These are phyloP conservation scores for Zygosaccharomyces bisporus DNA, from an alignment of 805 yeast species.

Conservation along the genomic window DNA sequence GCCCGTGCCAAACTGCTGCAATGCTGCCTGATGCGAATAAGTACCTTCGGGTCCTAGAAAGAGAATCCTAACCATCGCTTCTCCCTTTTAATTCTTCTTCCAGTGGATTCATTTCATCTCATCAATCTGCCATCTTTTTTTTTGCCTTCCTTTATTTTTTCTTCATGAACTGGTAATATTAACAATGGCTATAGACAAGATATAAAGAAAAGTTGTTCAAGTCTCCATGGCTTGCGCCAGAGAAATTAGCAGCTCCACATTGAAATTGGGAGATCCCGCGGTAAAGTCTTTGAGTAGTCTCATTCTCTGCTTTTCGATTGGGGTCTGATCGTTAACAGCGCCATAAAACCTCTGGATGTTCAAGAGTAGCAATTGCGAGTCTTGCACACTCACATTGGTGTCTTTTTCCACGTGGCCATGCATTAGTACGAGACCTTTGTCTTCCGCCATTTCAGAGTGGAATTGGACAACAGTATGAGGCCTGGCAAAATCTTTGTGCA, in stretches of 20 bases:
- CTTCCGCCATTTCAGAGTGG: slow-evolving; percentile 67
- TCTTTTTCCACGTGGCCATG: slow-evolving; percentile 80
- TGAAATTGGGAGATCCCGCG: slow-evolving; percentile 60
- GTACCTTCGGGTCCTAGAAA: slow-evolving; percentile 91
- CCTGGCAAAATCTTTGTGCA: slow-evolving; percentile 86
- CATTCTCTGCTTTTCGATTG: slow-evolving; percentile 46
- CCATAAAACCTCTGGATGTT: slow-evolving; percentile 83
- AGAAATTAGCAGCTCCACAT: slow-evolving; percentile 60
- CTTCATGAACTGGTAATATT: neutral
- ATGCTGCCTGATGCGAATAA: slow-evolving; percentile 80
- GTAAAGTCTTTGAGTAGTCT: slow-evolving; percentile 65
- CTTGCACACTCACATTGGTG: slow-evolving; percentile 59
- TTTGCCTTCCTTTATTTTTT: neutral
- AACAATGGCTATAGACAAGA: slow-evolving; percentile 8
- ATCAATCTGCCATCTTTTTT: neutral
- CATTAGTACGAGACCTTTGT: slow-evolving; percentile 70
- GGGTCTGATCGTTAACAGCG: slow-evolving; percentile 47
- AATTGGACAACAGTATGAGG: slow-evolving; percentile 91
- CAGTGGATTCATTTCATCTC: neutral
- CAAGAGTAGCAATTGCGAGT: slow-evolving; percentile 71
- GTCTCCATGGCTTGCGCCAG: slow-evolving; percentile 70
- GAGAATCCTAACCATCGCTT: slow-evolving; percentile 45
- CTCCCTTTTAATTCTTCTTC: slow-evolving; percentile 1
- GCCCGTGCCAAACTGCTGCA: slow-evolving; percentile 49
- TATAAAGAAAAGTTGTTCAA: slow-evolving; percentile 8